Evolutionary conservation across 2,329 filamentous ascomycete genomes (phyloP), one percentile per base, ranked within the genome.

Genomic region (Curvularia eragrostidis): DNA sequence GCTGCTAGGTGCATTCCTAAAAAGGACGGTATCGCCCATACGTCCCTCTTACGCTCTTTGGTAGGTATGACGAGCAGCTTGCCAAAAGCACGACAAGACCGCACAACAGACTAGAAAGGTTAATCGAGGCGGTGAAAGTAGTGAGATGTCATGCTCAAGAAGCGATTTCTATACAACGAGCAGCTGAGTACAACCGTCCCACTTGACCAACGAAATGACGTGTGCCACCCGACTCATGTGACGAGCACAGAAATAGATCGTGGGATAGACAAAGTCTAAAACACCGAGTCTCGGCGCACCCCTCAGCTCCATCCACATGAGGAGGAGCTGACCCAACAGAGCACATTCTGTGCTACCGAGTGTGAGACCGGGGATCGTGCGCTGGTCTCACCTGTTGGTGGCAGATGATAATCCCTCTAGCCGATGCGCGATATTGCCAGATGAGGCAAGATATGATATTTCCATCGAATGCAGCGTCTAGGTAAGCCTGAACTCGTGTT

Each of bases 401-500:
- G 19, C 43, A 19, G 43, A 32, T 32, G 43, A 32, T 13, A 8
- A 18, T 36, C 43, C 26, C 24, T 19, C 26, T 47, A 28, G 24
- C 15, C 6, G 7, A 32, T 32, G 43, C 43, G 26, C 43, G 26
- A 47, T 19, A 19, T 47, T 38, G 23, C 47, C 34, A 26, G 23
- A 49, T 39, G 15, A 49, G 47, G 47, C 34, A 49, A 49, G 8
- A n/a, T 2, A 26, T 13, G 34, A 13, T 1, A 39, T 26, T 8
- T 18, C 32, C 21, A 38, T 49, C 3, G 47, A 49, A 39, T 19
- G 34, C 23, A 28, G 47, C 47, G 36, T 49, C 47, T 49, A 24
- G 47, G 47, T 49, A 49, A 38, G 47, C 43, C 43, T 47, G 43
- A 32, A 47, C 26, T 32, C 18, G 12, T 8, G 28, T 13, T 32